Evolutionary conservation across 2,329 filamentous ascomycete species (phyloP).

Genomic region (Celoporthe dispersa): DNA sequence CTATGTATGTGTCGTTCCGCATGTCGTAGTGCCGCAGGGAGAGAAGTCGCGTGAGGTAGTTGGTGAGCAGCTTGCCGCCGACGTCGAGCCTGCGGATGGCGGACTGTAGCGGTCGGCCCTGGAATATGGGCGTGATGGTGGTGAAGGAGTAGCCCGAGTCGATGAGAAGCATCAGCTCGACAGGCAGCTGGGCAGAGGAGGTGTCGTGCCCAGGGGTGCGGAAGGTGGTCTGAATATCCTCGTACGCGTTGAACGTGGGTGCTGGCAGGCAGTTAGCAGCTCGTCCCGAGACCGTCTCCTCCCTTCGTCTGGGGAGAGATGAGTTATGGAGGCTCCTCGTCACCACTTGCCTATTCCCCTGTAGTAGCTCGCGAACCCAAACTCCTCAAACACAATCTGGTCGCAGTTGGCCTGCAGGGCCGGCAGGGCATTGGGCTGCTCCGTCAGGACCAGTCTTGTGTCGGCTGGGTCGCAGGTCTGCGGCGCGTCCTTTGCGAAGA

Average conservation of each 20-base stretch:
- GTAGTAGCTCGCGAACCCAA: constrained; percentile 86
- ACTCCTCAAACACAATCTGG: constrained; percentile 97
- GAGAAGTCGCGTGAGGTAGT: constrained; percentile 86
- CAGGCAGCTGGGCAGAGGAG: constrained; percentile 55
- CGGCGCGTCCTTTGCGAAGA: constrained; percentile 72
- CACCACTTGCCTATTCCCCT: constrained; percentile 75
- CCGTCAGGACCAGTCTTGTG: constrained; percentile 82
- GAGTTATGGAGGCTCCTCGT: constrained; percentile 26
- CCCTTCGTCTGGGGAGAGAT: neutral
- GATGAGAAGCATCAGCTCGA: constrained; percentile 84
- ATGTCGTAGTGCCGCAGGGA: constrained; percentile 94
- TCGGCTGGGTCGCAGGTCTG: constrained; percentile 75
- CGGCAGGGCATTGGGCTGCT: constrained; percentile 82
- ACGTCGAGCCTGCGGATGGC: constrained; percentile 86
- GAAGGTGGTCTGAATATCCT: constrained; percentile 73
- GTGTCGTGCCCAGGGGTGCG: constrained; percentile 58
- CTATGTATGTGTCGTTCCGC: constrained; percentile 89
- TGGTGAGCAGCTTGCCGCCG: constrained; percentile 91
- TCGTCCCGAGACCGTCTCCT: neutral
- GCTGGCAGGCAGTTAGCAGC: constrained; percentile 49
- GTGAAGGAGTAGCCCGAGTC: constrained; percentile 95
- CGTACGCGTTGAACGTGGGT: constrained; percentile 79
- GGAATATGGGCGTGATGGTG: constrained; percentile 83
- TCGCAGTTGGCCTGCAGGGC: constrained; percentile 88
- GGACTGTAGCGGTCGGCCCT: constrained; percentile 77